A percentile compares a stretch with the other conserved stretches of the same genome.
These are phyloP conservation scores for Epichloe amarillans DNA, from an alignment of 2,329 filamentous ascomycete genomes.

Conservation along the genomic window DNA sequence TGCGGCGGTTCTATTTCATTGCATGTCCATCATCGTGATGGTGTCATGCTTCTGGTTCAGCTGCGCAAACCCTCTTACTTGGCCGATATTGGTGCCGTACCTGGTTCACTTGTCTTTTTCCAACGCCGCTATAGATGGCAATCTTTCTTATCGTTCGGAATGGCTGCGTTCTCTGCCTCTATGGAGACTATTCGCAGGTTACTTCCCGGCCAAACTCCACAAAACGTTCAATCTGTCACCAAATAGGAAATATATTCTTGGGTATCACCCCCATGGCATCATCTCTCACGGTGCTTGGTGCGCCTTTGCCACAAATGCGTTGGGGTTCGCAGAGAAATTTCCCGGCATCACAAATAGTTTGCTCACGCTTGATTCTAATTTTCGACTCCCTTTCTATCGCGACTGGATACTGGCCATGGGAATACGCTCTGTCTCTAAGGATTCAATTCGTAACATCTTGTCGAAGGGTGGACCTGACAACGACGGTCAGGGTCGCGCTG, in stretches of 20 bases:
- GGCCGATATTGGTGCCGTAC: constrained; percentile 68
- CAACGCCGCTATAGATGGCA: constrained; percentile 61
- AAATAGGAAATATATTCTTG: constrained; percentile 87
- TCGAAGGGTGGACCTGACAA: constrained; percentile 62
- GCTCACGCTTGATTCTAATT: constrained; percentile 90
- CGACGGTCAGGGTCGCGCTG: constrained; percentile 85
- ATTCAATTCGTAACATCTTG: constrained; percentile 81
- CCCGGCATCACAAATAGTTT: constrained; percentile 91
- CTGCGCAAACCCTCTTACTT: constrained; percentile 81
- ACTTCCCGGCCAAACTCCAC: constrained; percentile 82
- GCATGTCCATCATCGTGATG: constrained; percentile 53
- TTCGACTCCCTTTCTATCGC: constrained; percentile 82
- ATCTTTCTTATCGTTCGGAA: constrained; percentile 59
- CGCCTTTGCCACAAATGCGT: constrained; percentile 78
- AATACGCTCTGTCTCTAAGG: constrained; percentile 75
- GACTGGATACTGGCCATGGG: constrained; percentile 90
- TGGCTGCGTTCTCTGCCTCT: constrained; percentile 59
- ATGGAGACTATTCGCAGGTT: constrained; percentile 83
- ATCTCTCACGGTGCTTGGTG: constrained; percentile 94
- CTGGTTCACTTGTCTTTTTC: constrained; percentile 70
- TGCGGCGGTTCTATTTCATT: constrained; percentile 62
- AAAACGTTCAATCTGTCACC: constrained; percentile 68
- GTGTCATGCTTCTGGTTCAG: constrained; percentile 80
- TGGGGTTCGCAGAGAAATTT: constrained; percentile 77
- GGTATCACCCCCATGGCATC: constrained; percentile 90